These are phyloP conservation scores for Coprinopsis cinerea DNA, from an alignment of 768 basidiomycete species.

Conservation along the genomic window DNA sequence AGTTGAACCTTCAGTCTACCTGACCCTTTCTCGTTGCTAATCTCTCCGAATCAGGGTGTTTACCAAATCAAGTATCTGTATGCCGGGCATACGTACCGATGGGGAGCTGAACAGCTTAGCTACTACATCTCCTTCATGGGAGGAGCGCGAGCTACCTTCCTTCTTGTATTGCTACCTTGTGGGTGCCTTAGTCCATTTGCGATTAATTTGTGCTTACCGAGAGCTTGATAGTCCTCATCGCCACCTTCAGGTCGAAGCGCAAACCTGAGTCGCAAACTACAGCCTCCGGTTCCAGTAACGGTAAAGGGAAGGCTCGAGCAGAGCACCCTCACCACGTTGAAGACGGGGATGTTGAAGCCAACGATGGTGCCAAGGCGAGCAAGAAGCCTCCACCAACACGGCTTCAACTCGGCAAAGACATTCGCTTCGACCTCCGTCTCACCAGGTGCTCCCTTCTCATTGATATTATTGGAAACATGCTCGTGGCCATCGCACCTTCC, in stretches of 20 bases:
- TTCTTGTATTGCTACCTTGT: constrained; percentile 43
- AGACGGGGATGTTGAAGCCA: constrained; percentile 1
- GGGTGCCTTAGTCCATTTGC: background rate
- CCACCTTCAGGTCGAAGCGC: constrained; percentile 3
- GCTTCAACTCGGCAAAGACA: constrained; percentile 52
- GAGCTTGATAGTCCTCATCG: constrained; percentile 4
- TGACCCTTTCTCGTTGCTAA: background rate
- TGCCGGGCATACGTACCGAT: constrained; percentile 64
- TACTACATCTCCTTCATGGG: constrained; percentile 74
- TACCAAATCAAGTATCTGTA: constrained; percentile 82
- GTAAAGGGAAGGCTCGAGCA: constrained; percentile 11
- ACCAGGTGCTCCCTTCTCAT: constrained; percentile 56
- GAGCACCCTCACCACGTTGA: background rate
- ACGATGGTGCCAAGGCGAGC: constrained; percentile 11
- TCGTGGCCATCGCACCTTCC: constrained; percentile 50
- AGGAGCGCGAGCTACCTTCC: constrained; percentile 49
- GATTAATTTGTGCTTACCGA: background rate
- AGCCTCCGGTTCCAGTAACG: background rate
- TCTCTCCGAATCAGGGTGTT: constrained; percentile 42
- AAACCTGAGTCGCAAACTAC: constrained; percentile 6
- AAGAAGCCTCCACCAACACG: constrained; percentile 45
- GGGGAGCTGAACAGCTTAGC: constrained; percentile 67
- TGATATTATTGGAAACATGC: constrained; percentile 58
- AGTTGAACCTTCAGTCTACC: constrained; percentile 19
- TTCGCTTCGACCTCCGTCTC: constrained; percentile 64